Percentiles rank a stretch among this genome's conserved stretches.
These are phyloP conservation scores for Aegilops longissima DNA, from an alignment of 176 grass and related monocot genomes.

Conservation along the genomic window DNA sequence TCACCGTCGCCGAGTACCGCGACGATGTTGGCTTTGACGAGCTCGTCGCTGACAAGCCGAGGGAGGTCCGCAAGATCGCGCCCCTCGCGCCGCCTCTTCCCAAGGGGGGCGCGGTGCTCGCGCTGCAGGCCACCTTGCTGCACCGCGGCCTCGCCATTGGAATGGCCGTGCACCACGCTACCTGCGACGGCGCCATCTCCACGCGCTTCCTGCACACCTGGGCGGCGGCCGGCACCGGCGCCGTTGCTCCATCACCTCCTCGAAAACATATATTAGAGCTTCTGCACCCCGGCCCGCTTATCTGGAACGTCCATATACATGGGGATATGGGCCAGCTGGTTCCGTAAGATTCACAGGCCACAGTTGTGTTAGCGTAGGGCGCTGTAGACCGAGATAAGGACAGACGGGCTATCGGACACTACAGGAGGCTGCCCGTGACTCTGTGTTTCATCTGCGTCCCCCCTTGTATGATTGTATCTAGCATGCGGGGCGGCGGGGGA, in stretches of 20 bases:
- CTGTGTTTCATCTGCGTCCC: no score
- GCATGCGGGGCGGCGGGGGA: no score
- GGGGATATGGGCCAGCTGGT: no score
- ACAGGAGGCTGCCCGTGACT: no score
- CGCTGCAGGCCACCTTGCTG: slow-evolving; percentile 9
- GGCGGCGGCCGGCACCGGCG: neutral
- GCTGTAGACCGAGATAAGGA: no score
- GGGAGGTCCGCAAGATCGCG: neutral
- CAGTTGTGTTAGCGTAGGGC: no score
- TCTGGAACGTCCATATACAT: no score
- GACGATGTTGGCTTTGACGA: neutral
- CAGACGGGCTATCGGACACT: no score
- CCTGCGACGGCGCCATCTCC: neutral
- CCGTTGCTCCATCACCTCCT: neutral
- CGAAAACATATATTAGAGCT: no score
- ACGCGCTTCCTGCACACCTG: neutral
- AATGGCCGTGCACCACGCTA: neutral
- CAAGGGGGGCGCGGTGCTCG: neutral
- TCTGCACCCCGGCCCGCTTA: no score
- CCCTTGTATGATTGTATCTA: no score
- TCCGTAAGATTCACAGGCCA: no score
- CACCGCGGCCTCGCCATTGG: neutral
- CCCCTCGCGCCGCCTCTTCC: neutral
- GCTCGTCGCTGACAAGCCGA: neutral
- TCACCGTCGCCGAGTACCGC: neutral